Percentiles rank a stretch among this genome's conserved stretches.
Evolutionary conservation across 2,329 filamentous ascomycete genomes (phyloP).

Genomic region (Tolypocladium amazonense): DNA sequence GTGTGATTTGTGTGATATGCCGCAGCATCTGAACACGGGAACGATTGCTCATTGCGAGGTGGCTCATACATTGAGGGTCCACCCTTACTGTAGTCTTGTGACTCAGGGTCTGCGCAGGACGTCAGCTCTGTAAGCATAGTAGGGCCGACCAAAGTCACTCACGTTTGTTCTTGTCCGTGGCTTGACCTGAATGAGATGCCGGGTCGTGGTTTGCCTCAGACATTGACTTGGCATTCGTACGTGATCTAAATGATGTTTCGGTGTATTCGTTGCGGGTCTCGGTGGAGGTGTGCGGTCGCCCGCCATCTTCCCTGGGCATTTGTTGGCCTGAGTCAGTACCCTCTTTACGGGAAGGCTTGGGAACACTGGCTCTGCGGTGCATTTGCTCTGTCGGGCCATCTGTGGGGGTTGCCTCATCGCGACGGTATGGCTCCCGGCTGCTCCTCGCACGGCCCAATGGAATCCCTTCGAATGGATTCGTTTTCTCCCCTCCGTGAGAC

Average conservation of each 20-base stretch:
- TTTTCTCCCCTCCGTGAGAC: constrained; percentile 46
- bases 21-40: constrained; percentile 5
- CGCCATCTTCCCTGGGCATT: neutral
- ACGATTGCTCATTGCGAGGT: constrained; percentile 8
- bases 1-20: constrained; percentile 4
- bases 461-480: constrained; percentile 42
- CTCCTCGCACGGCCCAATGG: constrained; percentile 35
- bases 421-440: constrained; percentile 25
- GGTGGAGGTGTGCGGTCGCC: neutral
- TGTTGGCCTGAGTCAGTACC: neutral
- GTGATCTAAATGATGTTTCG: neutral
- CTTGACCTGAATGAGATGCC: neutral
- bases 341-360: constrained; percentile 10
- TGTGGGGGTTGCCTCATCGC: constrained; percentile 11
- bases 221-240: neutral
- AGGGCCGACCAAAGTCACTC: neutral
- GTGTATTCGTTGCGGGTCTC: neutral
- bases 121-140: neutral
- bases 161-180: neutral
- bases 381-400: constrained; percentile 12
- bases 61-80: constrained; percentile 37
- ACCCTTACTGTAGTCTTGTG: constrained; percentile 7
- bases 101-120: neutral
- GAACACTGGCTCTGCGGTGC: constrained; percentile 21
- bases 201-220: neutral